phyloP scores from a whole-genome alignment of 305 asterid species.

The Fraxinus greggii region DNA sequence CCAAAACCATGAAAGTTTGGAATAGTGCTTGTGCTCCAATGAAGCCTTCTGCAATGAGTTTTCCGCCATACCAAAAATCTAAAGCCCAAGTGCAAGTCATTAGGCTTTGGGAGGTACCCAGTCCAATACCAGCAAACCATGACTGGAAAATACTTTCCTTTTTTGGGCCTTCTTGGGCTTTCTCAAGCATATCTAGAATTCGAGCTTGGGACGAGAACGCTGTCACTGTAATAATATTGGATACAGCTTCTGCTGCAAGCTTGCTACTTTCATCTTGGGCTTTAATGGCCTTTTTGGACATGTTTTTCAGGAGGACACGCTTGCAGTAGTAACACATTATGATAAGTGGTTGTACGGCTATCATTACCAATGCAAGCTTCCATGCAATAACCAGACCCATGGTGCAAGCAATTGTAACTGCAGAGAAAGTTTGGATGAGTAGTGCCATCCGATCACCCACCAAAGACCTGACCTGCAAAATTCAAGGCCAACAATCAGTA shows the following conservation, averaged over 20 bases:
- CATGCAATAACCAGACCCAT: slow-evolving; percentile 81
- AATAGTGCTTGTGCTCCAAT: slow-evolving; percentile 69
- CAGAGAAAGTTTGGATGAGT: slow-evolving; percentile 72
- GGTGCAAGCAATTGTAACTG: slow-evolving; percentile 73
- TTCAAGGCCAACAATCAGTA: not conserved
- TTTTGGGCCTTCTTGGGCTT: slow-evolving; percentile 72
- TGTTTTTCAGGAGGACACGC: slow-evolving; percentile 67
- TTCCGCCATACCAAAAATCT: slow-evolving; percentile 89
- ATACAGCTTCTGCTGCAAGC: slow-evolving; percentile 90
- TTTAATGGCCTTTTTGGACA: slow-evolving; percentile 71
- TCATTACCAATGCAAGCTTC: slow-evolving; percentile 88
- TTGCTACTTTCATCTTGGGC: slow-evolving; percentile 88
- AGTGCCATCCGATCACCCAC: slow-evolving; percentile 90
- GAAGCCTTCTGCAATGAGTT: slow-evolving; percentile 58
- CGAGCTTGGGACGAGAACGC: slow-evolving; percentile 81
- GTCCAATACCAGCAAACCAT: slow-evolving; percentile 86
- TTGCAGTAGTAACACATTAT: slow-evolving; percentile 67
- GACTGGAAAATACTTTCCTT: slow-evolving; percentile 76
- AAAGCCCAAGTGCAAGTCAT: slow-evolving; percentile 83
- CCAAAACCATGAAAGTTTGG: slow-evolving; percentile 78
- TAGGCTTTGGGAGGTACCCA: slow-evolving; percentile 77
- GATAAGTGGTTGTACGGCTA: slow-evolving; percentile 84
- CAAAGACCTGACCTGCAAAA: slow-evolving; percentile 74
- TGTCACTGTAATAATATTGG: slow-evolving; percentile 79
- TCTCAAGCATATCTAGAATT: slow-evolving; percentile 71